Conservation (phyloP, 2,329 filamentous ascomycete species). For the Verticillium tricorpus region DNA sequence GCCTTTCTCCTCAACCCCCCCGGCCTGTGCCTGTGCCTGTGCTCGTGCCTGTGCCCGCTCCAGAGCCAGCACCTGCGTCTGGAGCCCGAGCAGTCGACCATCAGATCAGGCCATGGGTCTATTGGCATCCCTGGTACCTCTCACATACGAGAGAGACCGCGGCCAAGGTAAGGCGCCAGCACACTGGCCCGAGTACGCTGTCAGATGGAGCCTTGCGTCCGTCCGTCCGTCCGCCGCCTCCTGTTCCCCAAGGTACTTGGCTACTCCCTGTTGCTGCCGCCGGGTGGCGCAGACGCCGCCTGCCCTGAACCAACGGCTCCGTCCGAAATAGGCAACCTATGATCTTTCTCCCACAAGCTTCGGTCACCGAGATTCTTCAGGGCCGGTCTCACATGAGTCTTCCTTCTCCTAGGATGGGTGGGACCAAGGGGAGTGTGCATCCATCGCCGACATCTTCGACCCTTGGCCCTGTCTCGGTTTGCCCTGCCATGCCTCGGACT, state of each 20-base stretch:
- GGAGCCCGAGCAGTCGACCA: background rate
- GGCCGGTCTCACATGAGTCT: constrained; percentile 26
- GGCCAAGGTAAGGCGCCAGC: background rate
- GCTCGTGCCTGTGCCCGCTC: background rate
- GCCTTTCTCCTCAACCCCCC: too few species aligned
- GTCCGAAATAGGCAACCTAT: constrained; percentile 30
- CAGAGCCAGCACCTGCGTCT: background rate
- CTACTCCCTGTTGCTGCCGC: background rate
- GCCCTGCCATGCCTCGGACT: background rate
- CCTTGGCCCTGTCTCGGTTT: background rate
- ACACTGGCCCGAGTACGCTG: background rate
- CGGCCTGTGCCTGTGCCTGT: background rate
- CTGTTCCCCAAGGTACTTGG: background rate
- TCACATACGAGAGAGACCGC: background rate
- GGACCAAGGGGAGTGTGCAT: constrained; percentile 10
- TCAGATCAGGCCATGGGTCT: background rate
- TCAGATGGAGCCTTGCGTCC: constrained; percentile 1
- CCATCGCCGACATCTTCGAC: background rate
- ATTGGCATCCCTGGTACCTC: background rate
- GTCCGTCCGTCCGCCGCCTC: background rate
- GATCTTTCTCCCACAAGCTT: constrained; percentile 32
- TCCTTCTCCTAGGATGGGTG: constrained; percentile 16
- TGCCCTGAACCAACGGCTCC: constrained; percentile 12
- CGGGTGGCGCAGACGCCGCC: constrained; percentile 9
- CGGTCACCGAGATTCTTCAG: constrained; percentile 38